Base-by-base conservation (phyloP, 2,329 filamentous ascomycete genomes). In the Diplodia intermedia region DNA sequence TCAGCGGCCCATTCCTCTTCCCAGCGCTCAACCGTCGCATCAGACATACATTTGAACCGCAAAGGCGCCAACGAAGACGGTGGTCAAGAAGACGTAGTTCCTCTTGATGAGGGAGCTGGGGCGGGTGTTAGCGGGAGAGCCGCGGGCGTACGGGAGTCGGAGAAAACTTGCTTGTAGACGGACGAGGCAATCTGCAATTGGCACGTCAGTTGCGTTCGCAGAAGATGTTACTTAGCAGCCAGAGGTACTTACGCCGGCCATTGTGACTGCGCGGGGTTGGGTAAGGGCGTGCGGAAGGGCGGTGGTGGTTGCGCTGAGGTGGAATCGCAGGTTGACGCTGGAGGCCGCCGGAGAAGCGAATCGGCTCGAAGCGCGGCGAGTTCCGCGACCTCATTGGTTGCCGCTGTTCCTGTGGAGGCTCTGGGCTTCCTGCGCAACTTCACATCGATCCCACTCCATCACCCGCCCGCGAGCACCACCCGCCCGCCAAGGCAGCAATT, bases 31-130 rank as follows among this genome's bases (percentile, higher is more conserved):
- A 71, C 23, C 33, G 60, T 14, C 40, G 62, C 68, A 70, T 68
- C 67, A 70, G 71, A 83, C 92, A 79, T 88, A 99, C 95, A 99
- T 87, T 85, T 98, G 93, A 79, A 97, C 93, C 72, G 86, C 92
- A 79, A 99, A 99, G 73, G 94, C 94, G 73, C 89, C 86, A 74
- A 85, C 87, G 80, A 99, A 99, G 79, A 99, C 91, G 72, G 89
- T 86, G 73, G 88, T 90, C 76, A 99, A 86, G 88, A 97, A 97
- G 80, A 91, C 86, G 76, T 87, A 90, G 86, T 99, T 99, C 79
- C 87, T 90, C 82, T 91, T 90, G 86, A 98, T 90, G 74, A 98
- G 77, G 78, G 88, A 82, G 85, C 95, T 98, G 82, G 73, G 73
- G 62, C 31, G n/a, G 47, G 63, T 70, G 76, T 77, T 70, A 77